Base-by-base conservation (phyloP, 495 filamentous ascomycete species). In the Astrothelium subdiscretum region DNA sequence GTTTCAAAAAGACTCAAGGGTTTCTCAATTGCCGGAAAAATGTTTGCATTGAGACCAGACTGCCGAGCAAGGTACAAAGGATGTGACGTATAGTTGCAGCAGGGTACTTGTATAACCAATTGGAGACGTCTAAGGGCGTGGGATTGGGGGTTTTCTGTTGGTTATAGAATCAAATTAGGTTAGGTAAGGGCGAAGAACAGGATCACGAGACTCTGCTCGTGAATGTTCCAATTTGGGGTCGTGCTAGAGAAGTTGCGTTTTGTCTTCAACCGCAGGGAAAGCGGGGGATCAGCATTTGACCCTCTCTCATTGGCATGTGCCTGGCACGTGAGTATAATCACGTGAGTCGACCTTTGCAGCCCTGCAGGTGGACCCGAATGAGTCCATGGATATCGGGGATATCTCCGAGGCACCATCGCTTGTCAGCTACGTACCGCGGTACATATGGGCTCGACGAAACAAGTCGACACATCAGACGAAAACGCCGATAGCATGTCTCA, bases 401-500 rank as follows among this genome's bases (percentile, higher is more conserved):
- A 54, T 54, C 48, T 54, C 48, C 48, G 48, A 54, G 48, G 2
- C 8, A 26, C 48, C 5, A 29, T 24, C 20, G 48, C 10, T 54
- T 26, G 12, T 48, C 20, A n/a, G 42, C 18, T 48, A 10, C 8
- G 3, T 48, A 18, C 3, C 8, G 20, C 20, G 42, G 42, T 48
- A 3, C 42, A n/a, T 3, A 18, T 20, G 20, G 3, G 42, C 42
- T n/a, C 11, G 8, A 11, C 18, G 42, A 48, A 48, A 3, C 5
- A 54, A 54, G 5, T 24, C 20, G 48, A 60, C 62, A 3, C 63
- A 59, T 57, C 65, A 59, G 62, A 62, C 6, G 58, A 42, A 31
- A 59, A 64, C 62, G 60, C 60, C 18, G 59, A 61, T 54, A n/a
- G 59, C 32, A 43, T 44, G 61, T 63, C 22, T 42, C n/a, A 57